phyloP scores from a whole-genome alignment of 108 stramenopile species.

The Cyclotella kingstonii region DNA sequence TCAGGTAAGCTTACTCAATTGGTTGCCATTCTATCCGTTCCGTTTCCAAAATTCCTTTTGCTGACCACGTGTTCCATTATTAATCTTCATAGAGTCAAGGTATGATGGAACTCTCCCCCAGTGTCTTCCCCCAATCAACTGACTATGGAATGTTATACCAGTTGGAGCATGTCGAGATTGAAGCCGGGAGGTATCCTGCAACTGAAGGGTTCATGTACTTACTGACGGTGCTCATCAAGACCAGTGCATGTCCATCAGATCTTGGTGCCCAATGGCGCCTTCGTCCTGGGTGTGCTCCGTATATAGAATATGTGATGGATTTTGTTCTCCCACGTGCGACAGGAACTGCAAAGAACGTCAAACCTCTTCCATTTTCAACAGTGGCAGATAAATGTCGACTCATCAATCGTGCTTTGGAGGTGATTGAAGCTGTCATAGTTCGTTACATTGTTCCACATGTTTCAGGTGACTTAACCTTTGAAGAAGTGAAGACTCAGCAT shows the following conservation, averaged over 20 bases:
- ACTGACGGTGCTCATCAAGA: slow-evolving; percentile 58
- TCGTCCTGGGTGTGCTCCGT: slow-evolving; percentile 74
- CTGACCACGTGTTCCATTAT: neutral
- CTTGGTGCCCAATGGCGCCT: slow-evolving; percentile 68
- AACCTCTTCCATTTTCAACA: slow-evolving; percentile 52
- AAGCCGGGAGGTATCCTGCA: slow-evolving; percentile 64
- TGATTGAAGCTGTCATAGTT: slow-evolving; percentile 64
- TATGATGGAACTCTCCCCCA: slow-evolving; percentile 12
- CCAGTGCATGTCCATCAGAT: slow-evolving; percentile 61
- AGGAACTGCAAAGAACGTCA: slow-evolving; percentile 38
- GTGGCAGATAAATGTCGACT: slow-evolving; percentile 61
- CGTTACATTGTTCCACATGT: slow-evolving; percentile 52
- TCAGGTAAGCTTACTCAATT: slow-evolving; percentile 6
- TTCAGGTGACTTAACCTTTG: slow-evolving; percentile 17
- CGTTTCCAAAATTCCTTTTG: neutral
- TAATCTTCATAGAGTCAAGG: neutral
- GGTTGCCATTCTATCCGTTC: neutral
- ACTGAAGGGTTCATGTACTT: slow-evolving; percentile 80
- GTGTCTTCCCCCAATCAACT: slow-evolving; percentile 35
- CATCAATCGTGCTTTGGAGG: slow-evolving; percentile 58
- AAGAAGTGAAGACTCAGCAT: slow-evolving; percentile 18
- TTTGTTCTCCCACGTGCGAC: slow-evolving; percentile 71
- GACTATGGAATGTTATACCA: slow-evolving; percentile 73
- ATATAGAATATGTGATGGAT: slow-evolving; percentile 73
- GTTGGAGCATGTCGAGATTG: slow-evolving; percentile 77